These are phyloP conservation scores for Candida tetrigidarum DNA, from an alignment of 1,139 yeast species.

Conservation along the genomic window DNA sequence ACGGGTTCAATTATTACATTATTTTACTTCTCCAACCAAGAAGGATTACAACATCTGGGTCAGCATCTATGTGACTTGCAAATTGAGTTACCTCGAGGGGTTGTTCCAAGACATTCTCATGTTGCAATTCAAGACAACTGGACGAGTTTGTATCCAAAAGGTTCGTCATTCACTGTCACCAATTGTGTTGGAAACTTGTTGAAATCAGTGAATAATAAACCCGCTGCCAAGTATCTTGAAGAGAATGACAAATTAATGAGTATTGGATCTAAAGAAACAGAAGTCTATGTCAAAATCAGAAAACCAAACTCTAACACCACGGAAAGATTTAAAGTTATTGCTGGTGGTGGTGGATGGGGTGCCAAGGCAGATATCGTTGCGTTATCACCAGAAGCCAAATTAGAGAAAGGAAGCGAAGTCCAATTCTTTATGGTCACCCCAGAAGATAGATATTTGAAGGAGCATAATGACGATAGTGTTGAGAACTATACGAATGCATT, in stretches of 20 bases:
- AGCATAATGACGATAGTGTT: constrained; percentile 8
- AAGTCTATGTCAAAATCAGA: constrained; percentile 47
- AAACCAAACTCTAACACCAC: constrained; percentile 21
- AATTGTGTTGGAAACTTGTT: constrained; percentile 54
- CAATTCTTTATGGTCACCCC: constrained; percentile 55
- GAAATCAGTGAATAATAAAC: constrained; percentile 47
- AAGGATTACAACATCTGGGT: constrained; percentile 24
- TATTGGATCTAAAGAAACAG: constrained; percentile 49
- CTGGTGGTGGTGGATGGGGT: constrained; percentile 74
- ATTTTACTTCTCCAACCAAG: constrained; percentile 30
- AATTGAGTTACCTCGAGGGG: constrained; percentile 27
- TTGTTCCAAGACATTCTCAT: constrained; percentile 22
- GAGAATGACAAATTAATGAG: constrained; percentile 42
- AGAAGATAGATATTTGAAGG: constrained; percentile 23
- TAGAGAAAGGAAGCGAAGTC: constrained; percentile 47
- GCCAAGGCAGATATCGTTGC: constrained; percentile 62
- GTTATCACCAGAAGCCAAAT: constrained; percentile 56
- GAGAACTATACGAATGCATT: constrained; percentile 13
- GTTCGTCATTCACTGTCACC: constrained; percentile 38
- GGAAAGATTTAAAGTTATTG: constrained; percentile 52
- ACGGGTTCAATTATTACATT: constrained; percentile 42
- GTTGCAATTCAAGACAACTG: constrained; percentile 31
- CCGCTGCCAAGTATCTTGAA: constrained; percentile 59
- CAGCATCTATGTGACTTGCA: constrained; percentile 34
- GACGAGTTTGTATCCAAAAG: constrained; percentile 31